A percentile compares a stretch with the other conserved stretches of the same genome.
Evolutionary conservation across 495 filamentous ascomycete species (phyloP).

Genomic region (Penicillium dipodomyicola): DNA sequence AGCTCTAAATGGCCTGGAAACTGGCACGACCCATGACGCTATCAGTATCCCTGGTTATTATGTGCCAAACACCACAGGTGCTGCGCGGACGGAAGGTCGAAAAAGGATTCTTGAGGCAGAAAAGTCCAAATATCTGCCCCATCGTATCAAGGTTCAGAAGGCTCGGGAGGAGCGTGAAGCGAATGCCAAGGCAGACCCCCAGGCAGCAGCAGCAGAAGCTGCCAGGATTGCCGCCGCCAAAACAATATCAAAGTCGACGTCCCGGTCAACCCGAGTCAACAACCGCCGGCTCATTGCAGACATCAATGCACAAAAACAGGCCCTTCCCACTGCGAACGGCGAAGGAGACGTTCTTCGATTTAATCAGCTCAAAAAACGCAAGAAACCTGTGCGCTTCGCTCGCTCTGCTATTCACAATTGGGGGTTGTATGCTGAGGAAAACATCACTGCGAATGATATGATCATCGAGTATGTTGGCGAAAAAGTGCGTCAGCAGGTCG

Average conservation of each 20-base stretch:
- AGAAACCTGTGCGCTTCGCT: conserved; percentile 98
- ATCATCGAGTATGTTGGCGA: conserved; percentile 99
- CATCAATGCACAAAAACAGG: conserved; percentile 89
- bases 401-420: conserved; percentile 98
- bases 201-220: conserved; percentile 61
- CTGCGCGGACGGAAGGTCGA: conserved; percentile 85
- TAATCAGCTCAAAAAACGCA: conserved; percentile 98
- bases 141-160: conserved; percentile 92
- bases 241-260: conserved; percentile 70
- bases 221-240: conserved; percentile 77
- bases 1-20: conserved; percentile 63
- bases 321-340: conserved; percentile 62
- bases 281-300: conserved; percentile 92
- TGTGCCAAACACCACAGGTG: conserved; percentile 77
- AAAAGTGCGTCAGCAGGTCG: conserved; percentile 92
- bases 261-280: conserved; percentile 87
- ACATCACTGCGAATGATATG: conserved; percentile 97
- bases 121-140: conserved; percentile 96
- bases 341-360: conserved; percentile 90
- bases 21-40: conserved; percentile 51
- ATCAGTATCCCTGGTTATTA: conserved; percentile 84
- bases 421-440: conserved; percentile 96
- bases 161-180: conserved; percentile 85
- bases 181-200: conserved; percentile 67
- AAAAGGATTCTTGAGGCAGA: conserved; percentile 94